Evolutionary conservation across 176 grass and related monocot species (phyloP), one percentile per base, ranked within the genome.

Genomic region (Hordeum marinum): DNA sequence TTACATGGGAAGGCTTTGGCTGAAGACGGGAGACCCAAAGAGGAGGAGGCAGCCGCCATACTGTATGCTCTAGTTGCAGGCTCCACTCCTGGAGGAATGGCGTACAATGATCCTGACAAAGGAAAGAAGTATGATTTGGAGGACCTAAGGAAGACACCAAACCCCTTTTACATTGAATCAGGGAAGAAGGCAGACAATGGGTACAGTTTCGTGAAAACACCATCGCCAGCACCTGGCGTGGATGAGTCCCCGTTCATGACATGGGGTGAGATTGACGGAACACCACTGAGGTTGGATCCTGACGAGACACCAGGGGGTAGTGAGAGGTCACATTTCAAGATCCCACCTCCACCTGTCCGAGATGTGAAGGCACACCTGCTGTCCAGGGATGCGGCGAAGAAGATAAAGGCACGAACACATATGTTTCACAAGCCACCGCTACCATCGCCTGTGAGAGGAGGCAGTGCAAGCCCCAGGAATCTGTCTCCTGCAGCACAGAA

Each of bases 191-290:
- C 85, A 0, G 84, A 94, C 29, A 95, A 94, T 31, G 87, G 93
- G 3, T 98, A 95, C 81, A 98, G 70, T 68, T 98, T 95, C 81
- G 96, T 98, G 26, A 95, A 85, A 46, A 98, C 96, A 1, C 96
- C 96, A 1, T 98, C 93, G 0, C 96, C 93, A 7, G 96, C 89
- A 9, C 93, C 96, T 2, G 96, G 96, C 36, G 89, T 89, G n/a
- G 96, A 95, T 66, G 96, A 95, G 75, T 98, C 96, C 0, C 93
- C 96, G 0, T 90, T 98, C 84, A 98, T 98, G 96, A 98, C 96
- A 3, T 98, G 96, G 96, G 93, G 93, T 62, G 96, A 98, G 79
- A 98, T 98, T 61, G 89, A 95, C 6, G 96, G 96, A 27, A 95
- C 96, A 9, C 96, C 96, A 0, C 31, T 98, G 81, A 91, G 93